Percentiles rank a stretch among this genome's conserved stretches.
Evolutionary conservation across 768 basidiomycete species (phyloP).

Genomic region (Kondoa subrosea): DNA sequence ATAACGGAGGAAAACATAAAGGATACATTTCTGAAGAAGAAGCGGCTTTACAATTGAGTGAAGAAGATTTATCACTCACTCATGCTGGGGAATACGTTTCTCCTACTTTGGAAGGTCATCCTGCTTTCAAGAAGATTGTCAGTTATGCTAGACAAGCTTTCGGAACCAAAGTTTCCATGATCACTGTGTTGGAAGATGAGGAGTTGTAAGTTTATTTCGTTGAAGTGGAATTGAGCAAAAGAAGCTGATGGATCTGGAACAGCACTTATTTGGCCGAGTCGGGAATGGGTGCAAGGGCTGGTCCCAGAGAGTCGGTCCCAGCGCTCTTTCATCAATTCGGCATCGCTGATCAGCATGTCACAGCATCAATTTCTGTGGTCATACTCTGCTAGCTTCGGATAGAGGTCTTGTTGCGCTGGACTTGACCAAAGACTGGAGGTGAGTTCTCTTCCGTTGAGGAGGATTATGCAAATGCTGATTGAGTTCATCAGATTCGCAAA

Average conservation of each 20-base stretch:
- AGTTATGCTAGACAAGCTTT: slow-evolving; percentile 15
- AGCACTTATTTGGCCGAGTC: not conserved
- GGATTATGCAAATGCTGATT: no score
- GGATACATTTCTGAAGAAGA: not conserved
- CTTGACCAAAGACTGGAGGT: slow-evolving; percentile 22
- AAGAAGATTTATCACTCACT: not conserved
- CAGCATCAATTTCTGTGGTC: slow-evolving; percentile 24
- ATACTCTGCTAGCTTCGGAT: slow-evolving; percentile 22
- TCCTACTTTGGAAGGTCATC: slow-evolving; percentile 3
- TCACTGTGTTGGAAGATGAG: slow-evolving; percentile 9
- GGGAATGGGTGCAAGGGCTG: not conserved
- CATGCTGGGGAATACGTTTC: not conserved
- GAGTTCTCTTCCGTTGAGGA: no score
- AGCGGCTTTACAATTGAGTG: not conserved
- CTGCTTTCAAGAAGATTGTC: slow-evolving; percentile 14
- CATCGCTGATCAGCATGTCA: slow-evolving; percentile 20
- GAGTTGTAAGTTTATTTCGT: not conserved
- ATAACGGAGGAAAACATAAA: not conserved
- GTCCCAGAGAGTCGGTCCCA: not conserved
- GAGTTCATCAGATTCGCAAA: no score
- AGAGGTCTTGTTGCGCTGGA: slow-evolving; percentile 22
- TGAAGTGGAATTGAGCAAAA: no score
- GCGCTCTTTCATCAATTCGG: slow-evolving; percentile 25
- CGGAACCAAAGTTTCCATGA: slow-evolving; percentile 13
- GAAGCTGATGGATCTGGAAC: no score